Evolutionary conservation across 257 asterid species (phyloP), one percentile per base, ranked within the genome.

Genomic region (Ilex asprella): DNA sequence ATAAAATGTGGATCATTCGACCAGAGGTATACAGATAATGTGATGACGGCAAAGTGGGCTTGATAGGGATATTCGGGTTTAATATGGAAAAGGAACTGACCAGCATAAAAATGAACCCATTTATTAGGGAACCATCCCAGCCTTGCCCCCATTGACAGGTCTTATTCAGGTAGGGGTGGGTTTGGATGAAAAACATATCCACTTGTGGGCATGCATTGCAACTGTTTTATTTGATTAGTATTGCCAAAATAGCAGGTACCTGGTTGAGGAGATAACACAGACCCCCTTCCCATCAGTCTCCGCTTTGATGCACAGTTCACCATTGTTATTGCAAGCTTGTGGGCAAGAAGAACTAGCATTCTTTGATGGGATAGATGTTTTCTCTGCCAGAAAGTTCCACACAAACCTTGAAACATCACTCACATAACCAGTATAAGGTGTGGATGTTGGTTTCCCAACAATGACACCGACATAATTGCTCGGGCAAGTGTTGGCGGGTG

Each of bases 351-450:
- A 71, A 66, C 81, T 86, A 27, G 55, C 47, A 71, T 80, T 83
- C 62, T 70, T 75, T 15, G 86, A 77, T 7, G 81, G 83, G 46
- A 70, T 59, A 58, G 97, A 83, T 0, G 99, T 84, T 77, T 86
- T 92, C 39, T 82, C 88, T 1, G 97, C 99, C 75, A 88, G 66
- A 75, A 89, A 92, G 81, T 84, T 92, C 95, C 95, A 85, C 62
- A 91, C 71, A 31, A 91, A 88, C 78, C 98, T 85, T 47, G 98
- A 85, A 50, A 88, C 70, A 72, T 91, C 98, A 49, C 90, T 89
- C 12, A 74, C 89, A 72, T 91, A 67, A 67, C 65, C 73, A 65
- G 75, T 86, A 69, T 86, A 78, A 66, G 76, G 85, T n/a, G 75
- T 68, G 27, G 88, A 72, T 43, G 90, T 83, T 63, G 98, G 98